Evolutionary conservation across 1,139 yeast genomes (phyloP).

Genomic region (Arxiozyma slooffiae): DNA sequence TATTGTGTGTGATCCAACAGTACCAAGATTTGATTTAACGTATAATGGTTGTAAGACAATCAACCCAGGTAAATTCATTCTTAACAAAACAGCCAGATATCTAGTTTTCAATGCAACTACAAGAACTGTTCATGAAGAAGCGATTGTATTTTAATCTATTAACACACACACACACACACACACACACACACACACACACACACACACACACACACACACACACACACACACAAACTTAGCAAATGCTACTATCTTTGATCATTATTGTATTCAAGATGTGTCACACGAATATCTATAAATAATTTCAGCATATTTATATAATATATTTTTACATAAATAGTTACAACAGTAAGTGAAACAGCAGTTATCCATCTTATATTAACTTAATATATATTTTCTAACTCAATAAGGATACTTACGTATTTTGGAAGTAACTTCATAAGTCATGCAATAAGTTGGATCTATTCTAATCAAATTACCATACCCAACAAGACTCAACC

Average conservation of each 20-base stretch:
- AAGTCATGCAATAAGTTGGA: constrained; percentile 83
- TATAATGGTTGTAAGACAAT: constrained; percentile 77
- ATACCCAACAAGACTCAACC: constrained; percentile 63
- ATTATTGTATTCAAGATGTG: too few species aligned
- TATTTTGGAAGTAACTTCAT: constrained; percentile 35
- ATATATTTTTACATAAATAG: not conserved
- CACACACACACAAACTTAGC: too few species aligned
- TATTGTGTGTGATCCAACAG: constrained; percentile 56
- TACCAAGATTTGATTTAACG: constrained; percentile 63
- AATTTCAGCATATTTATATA: not conserved
- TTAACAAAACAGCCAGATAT: constrained; percentile 47
- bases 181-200: too few species aligned
- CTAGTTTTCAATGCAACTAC: constrained; percentile 58
- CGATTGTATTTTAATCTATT: not conserved
- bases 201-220: too few species aligned
- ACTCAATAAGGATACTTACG: constrained; percentile 37
- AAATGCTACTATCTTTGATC: too few species aligned
- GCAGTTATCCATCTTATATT: not conserved
- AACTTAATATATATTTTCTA: not conserved
- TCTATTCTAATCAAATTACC: constrained; percentile 53
- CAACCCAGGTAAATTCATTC: constrained; percentile 55
- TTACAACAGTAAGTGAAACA: not conserved
- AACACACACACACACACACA: too few species aligned
- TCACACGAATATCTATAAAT: not conserved
- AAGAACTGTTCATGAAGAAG: constrained; percentile 28